phyloP scores from a whole-genome alignment of 2,329 filamentous ascomycete genomes.

The Xylariaceae sp. region DNA sequence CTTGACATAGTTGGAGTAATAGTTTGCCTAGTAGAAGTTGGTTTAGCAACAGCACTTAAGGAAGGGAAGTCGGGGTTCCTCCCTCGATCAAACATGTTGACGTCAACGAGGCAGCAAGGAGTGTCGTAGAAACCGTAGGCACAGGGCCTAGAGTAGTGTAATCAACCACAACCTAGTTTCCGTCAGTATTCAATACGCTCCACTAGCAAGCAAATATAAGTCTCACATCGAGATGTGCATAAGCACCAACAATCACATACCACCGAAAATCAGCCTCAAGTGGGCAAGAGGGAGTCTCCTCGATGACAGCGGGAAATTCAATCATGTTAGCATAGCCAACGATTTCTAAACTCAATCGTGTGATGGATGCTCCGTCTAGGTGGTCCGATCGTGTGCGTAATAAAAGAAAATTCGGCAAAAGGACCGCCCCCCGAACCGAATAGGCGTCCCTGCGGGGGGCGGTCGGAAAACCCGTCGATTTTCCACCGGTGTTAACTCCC shows the following conservation, averaged over 20 bases:
- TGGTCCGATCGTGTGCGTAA: too few species aligned
- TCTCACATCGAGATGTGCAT: slow-evolving; percentile 12
- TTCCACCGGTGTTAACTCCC: too few species aligned
- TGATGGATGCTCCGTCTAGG: too few species aligned
- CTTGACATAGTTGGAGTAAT: neutral
- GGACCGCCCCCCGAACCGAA: too few species aligned
- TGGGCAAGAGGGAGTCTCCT: slow-evolving; percentile 10
- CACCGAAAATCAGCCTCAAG: slow-evolving; percentile 12
- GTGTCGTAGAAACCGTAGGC: slow-evolving; percentile 14
- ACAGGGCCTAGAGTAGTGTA: slow-evolving; percentile 12
- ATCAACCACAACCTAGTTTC: slow-evolving; percentile 13
- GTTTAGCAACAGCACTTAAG: neutral
- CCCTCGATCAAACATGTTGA: slow-evolving; percentile 6
- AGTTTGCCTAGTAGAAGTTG: neutral
- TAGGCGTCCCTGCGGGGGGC: too few species aligned
- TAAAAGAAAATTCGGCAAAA: too few species aligned
- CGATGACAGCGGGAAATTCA: slow-evolving; percentile 12
- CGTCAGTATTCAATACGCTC: neutral
- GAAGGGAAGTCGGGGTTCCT: neutral
- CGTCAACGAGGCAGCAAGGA: slow-evolving; percentile 5
- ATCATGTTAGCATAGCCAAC: slow-evolving; percentile 15
- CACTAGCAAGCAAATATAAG: neutral
- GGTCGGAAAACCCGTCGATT: too few species aligned
- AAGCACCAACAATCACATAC: slow-evolving; percentile 15
- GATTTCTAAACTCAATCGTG: too few species aligned